phyloP scores from a whole-genome alignment of 2,329 filamentous ascomycete species.

The Samsoniella hepiali region DNA sequence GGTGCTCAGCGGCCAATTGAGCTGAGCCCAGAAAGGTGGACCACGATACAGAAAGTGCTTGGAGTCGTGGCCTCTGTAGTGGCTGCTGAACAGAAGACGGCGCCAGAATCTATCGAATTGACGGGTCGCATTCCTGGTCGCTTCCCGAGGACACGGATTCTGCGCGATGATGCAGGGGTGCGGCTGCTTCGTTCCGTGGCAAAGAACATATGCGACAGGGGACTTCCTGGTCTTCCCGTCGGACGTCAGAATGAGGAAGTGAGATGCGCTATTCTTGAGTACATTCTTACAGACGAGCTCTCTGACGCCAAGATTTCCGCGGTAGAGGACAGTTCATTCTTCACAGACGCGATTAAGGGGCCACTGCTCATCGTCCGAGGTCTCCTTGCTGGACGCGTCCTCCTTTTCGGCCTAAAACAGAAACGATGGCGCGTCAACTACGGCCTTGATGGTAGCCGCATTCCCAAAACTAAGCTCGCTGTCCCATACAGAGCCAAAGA shows the following conservation, averaged over 20 bases:
- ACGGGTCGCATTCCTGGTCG: not conserved
- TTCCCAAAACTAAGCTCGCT: slow-evolving; percentile 44
- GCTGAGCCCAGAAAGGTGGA: slow-evolving; percentile 54
- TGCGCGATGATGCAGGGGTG: not conserved
- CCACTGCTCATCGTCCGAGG: slow-evolving; percentile 43
- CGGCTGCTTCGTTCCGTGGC: not conserved
- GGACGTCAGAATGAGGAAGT: slow-evolving; percentile 30
- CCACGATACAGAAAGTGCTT: slow-evolving; percentile 41
- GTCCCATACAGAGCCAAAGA: slow-evolving; percentile 62
- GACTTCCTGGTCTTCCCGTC: slow-evolving; percentile 42
- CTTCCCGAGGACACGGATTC: slow-evolving; percentile 12
- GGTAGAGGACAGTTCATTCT: not conserved
- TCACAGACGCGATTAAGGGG: not conserved
- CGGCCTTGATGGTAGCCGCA: slow-evolving; percentile 46
- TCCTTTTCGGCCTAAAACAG: slow-evolving; percentile 50
- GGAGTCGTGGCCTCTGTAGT: not conserved
- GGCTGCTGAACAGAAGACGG: not conserved
- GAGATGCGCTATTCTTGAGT: not conserved
- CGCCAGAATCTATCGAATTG: not conserved
- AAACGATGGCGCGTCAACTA: slow-evolving; percentile 67
- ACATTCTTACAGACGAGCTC: not conserved
- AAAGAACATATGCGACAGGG: not conserved
- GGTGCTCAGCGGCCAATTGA: slow-evolving; percentile 51
- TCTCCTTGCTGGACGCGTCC: slow-evolving; percentile 52
- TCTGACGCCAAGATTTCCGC: too few species aligned